A percentile compares a stretch with the other conserved stretches of the same genome.
These are phyloP conservation scores for Trichophaea hybrida DNA, from an alignment of 2,329 filamentous ascomycete species.

Conservation along the genomic window DNA sequence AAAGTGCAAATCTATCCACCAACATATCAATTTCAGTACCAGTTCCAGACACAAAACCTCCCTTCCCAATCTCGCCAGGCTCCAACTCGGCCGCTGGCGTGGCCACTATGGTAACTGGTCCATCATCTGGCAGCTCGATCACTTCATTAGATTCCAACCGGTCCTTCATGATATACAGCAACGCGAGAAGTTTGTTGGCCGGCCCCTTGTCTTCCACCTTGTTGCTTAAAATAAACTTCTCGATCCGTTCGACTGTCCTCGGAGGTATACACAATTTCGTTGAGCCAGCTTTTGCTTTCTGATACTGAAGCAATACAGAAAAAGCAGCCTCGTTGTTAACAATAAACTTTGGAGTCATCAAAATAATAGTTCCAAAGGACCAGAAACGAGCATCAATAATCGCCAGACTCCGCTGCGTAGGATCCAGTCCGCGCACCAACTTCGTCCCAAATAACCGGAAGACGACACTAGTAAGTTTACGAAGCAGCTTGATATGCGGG, in stretches of 20 bases:
- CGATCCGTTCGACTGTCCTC: slow-evolving; percentile 7
- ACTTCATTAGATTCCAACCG: slow-evolving; percentile 10
- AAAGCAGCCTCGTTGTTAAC: slow-evolving; percentile 9
- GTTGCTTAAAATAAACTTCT: slow-evolving; percentile 6
- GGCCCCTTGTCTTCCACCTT: neutral
- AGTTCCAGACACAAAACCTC: neutral
- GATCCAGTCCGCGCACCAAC: slow-evolving; percentile 7
- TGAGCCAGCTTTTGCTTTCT: slow-evolving; percentile 16
- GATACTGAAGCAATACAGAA: slow-evolving; percentile 14
- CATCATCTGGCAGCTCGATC: neutral
- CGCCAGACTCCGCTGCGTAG: neutral
- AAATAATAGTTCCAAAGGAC: slow-evolving; percentile 20
- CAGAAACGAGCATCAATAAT: slow-evolving; percentile 16
- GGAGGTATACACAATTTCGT: slow-evolving; percentile 15
- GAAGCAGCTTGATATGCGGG: slow-evolving; percentile 12
- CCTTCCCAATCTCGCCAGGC: neutral
- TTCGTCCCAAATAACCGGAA: slow-evolving; percentile 21
- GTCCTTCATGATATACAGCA: slow-evolving; percentile 7
- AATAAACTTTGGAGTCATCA: slow-evolving; percentile 18
- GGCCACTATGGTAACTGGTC: neutral
- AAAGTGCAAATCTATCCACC: slow-evolving; percentile 15
- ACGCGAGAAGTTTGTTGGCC: neutral
- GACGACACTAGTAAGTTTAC: slow-evolving; percentile 6
- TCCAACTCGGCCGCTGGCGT: neutral
- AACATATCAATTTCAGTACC: slow-evolving; percentile 14